Evolutionary conservation across 805 yeast genomes (phyloP).

Genomic region (Candida boleticola): DNA sequence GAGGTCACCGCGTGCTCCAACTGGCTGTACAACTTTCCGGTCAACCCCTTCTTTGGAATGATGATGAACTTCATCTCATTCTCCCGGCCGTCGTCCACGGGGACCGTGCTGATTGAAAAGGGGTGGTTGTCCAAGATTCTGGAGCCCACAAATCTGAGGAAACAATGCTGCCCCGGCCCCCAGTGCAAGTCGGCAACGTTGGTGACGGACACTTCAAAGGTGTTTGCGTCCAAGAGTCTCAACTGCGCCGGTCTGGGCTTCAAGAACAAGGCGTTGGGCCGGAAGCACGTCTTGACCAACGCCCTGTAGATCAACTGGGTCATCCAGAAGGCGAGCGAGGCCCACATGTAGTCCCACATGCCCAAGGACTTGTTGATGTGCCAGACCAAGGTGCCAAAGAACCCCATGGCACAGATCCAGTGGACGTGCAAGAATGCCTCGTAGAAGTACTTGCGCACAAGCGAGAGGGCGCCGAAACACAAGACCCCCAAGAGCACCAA

Average conservation of each 20-base stretch:
- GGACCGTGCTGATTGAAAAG: slow-evolving; percentile 45
- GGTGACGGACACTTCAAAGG: slow-evolving; percentile 34
- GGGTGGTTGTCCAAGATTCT: slow-evolving; percentile 54
- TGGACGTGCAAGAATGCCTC: slow-evolving; percentile 52
- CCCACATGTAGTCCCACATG: slow-evolving; percentile 45
- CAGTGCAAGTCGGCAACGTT: slow-evolving; percentile 38
- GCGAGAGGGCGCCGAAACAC: slow-evolving; percentile 41
- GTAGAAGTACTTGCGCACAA: slow-evolving; percentile 40
- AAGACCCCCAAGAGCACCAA: slow-evolving; percentile 42
- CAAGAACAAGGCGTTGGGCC: slow-evolving; percentile 40
- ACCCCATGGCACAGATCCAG: slow-evolving; percentile 52
- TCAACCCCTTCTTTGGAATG: slow-evolving; percentile 47
- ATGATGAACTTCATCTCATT: slow-evolving; percentile 43
- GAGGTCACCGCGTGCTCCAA: slow-evolving; percentile 25
- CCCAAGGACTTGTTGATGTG: slow-evolving; percentile 41
- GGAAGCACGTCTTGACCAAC: slow-evolving; percentile 43
- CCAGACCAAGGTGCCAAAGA: slow-evolving; percentile 44
- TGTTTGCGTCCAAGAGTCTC: slow-evolving; percentile 18
- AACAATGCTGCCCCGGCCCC: slow-evolving; percentile 58
- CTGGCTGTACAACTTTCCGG: slow-evolving; percentile 30
- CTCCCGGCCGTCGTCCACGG: slow-evolving; percentile 14
- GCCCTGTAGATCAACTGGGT: slow-evolving; percentile 47
- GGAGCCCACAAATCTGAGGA: slow-evolving; percentile 44
- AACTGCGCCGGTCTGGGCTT: slow-evolving; percentile 35
- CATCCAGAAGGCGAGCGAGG: slow-evolving; percentile 51